Base-by-base conservation (phyloP, 1,284 basidiomycete genomes). In the Hortiboletus rubellus region DNA sequence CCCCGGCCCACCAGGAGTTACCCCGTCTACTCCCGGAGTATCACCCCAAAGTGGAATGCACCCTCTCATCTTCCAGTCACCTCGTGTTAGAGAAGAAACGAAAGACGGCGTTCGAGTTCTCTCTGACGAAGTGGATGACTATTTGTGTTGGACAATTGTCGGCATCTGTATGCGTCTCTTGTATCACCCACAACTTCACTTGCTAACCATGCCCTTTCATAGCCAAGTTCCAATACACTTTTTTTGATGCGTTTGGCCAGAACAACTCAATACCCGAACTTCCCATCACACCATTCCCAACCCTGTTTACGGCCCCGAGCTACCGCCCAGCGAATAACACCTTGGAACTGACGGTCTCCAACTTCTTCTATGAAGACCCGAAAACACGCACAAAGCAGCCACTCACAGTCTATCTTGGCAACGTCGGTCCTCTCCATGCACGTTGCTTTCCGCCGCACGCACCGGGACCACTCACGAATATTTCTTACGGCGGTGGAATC, bases 141-240 rank as follows among this genome's bases (percentile, higher is more conserved):
- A 92, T 76, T 81, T 96, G 58, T 94, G 92, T 68, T 98, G 95
- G 95, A 94, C 93, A 10, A 94, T 98, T 63, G 92, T 95, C 60
- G 92, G 95, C 49, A 95, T 97, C 53, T 93, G 94, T 95, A 75
- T 75, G 93, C 83, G 11, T 37, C 38, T 49, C 46, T 37, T 59
- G 51, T 52, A 38, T 55, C 46, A 27, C 52, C 62, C 42, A 36
- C 54, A 15, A 44, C 45, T 60, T 47, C 46, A 37, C 43, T 57
- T 53, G 61, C 65, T 68, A 59, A 69, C 62, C 63, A 54, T 54
- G 54, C 1, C 37, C 24, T 44, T 54, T 63, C 55, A 58, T 65
- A 92, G 91, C 91, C 53, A 92, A 93, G 74, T 94, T 94, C 74
- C 91, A 94, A 71, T 94, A 94, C 71, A 92, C 92, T n/a, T 95